A percentile compares a stretch with the other conserved stretches of the same genome.
Conservation (phyloP, 2,329 filamentous ascomycete genomes). For the Talaromyces sp. region DNA sequence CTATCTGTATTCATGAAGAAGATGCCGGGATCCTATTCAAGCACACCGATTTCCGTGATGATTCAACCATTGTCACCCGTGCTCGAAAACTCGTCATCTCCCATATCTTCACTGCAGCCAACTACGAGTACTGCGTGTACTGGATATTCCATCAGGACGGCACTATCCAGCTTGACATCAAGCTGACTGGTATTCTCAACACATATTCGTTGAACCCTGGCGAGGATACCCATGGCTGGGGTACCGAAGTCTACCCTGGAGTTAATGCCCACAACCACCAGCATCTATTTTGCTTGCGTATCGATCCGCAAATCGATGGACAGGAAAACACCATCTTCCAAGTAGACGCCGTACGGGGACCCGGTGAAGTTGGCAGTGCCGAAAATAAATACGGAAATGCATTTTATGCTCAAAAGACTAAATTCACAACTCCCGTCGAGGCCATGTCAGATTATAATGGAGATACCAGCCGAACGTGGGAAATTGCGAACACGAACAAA, state of each 20-base stretch:
- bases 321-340: slow-evolving; percentile 80
- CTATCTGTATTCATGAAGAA: slow-evolving; percentile 93
- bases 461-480: slow-evolving; percentile 76
- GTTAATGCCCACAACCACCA: slow-evolving; percentile 97
- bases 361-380: slow-evolving; percentile 70
- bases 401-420: slow-evolving; percentile 80
- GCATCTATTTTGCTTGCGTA: slow-evolving; percentile 85
- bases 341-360: slow-evolving; percentile 67
- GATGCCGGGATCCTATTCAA: slow-evolving; percentile 91
- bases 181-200: slow-evolving; percentile 88
- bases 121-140: slow-evolving; percentile 87
- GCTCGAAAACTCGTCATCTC: slow-evolving; percentile 81
- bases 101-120: slow-evolving; percentile 91
- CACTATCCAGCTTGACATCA: slow-evolving; percentile 85
- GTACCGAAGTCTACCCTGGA: slow-evolving; percentile 83
- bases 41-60: slow-evolving; percentile 88
- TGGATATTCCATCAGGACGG: slow-evolving; percentile 93
- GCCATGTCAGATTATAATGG: slow-evolving; percentile 78
- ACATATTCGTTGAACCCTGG: slow-evolving; percentile 77
- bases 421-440: slow-evolving; percentile 65
- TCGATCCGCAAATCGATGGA: slow-evolving; percentile 84
- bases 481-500: slow-evolving; percentile 79
- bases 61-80: slow-evolving; percentile 79
- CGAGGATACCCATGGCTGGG: slow-evolving; percentile 82
- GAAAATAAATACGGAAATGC: slow-evolving; percentile 89